Conservation (phyloP, 345 rosid species). For the Populus davidiana region DNA sequence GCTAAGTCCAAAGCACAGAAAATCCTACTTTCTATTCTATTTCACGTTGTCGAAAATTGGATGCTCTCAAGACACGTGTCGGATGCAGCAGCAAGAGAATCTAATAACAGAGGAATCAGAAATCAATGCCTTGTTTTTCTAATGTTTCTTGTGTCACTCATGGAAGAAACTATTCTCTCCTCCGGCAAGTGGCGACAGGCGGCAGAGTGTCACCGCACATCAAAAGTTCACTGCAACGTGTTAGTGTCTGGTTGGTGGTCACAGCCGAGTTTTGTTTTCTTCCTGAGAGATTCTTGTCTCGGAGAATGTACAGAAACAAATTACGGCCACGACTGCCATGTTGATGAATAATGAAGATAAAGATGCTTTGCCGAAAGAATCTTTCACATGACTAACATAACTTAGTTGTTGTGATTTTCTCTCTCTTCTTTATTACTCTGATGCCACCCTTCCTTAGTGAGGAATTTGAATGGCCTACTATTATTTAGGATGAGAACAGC, state of each 20-base stretch:
- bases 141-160: not conserved
- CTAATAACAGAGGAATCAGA: not conserved
- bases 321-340: not conserved
- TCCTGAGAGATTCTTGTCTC: no score
- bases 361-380: conserved; percentile 24
- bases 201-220: conserved; percentile 15
- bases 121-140: no score
- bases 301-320: not conserved
- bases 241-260: conserved; percentile 2
- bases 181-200: not conserved
- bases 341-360: not conserved
- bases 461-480: no score
- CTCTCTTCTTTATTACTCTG: not conserved
- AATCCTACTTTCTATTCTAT: not conserved
- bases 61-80: conserved; percentile 29
- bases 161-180: conserved; percentile 14
- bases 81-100: not conserved
- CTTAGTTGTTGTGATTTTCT: not conserved
- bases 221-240: conserved; percentile 20
- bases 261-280: not conserved
- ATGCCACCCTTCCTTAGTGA: not conserved
- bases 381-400: conserved; percentile 33
- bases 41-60: conserved; percentile 2
- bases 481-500: not conserved
- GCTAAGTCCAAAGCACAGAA: not conserved